phyloP scores from a whole-genome alignment of 2,329 filamentous ascomycete genomes.

The Cordyceps tenuipes region DNA sequence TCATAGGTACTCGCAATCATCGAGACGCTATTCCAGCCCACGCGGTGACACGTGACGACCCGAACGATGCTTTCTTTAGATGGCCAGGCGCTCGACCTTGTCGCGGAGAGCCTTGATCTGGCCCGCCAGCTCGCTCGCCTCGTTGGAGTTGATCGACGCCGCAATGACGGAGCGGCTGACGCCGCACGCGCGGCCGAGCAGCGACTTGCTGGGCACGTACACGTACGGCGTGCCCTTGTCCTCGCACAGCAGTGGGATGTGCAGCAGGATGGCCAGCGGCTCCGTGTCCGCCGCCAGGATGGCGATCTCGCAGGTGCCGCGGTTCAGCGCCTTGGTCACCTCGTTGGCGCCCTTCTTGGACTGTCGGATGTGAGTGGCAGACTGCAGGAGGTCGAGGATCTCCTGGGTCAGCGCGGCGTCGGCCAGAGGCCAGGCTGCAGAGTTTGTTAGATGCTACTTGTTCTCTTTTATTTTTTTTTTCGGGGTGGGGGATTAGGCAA shows the following conservation, averaged over 20 bases:
- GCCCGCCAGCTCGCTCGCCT: constrained; percentile 75
- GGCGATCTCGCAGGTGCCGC: constrained; percentile 83
- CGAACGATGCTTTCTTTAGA: constrained; percentile 45
- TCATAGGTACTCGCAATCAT: not conserved
- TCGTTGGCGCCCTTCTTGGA: constrained; percentile 87
- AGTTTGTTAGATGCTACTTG: not conserved
- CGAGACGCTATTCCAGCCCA: not conserved
- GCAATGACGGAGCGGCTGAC: constrained; percentile 84
- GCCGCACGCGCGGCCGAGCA: constrained; percentile 81
- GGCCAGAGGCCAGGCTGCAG: constrained; percentile 60
- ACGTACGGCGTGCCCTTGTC: constrained; percentile 62
- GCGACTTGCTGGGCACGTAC: constrained; percentile 69
- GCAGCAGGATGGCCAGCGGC: constrained; percentile 79
- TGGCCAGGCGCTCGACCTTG: constrained; percentile 92
- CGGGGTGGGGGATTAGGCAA: not conserved
- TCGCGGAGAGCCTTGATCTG: constrained; percentile 87
- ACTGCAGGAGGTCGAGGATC: constrained; percentile 75
- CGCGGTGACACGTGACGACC: not conserved
- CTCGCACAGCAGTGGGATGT: constrained; percentile 82
- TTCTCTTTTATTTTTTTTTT: not conserved
- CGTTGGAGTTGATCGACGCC: constrained; percentile 83
- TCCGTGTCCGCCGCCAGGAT: constrained; percentile 81
- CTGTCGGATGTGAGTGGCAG: constrained; percentile 58
- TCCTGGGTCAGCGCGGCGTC: constrained; percentile 69
- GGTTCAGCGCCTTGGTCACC: constrained; percentile 78